Evolutionary conservation across 176 grass and related monocot genomes (phyloP).

Genomic region (Leersia perrieri): DNA sequence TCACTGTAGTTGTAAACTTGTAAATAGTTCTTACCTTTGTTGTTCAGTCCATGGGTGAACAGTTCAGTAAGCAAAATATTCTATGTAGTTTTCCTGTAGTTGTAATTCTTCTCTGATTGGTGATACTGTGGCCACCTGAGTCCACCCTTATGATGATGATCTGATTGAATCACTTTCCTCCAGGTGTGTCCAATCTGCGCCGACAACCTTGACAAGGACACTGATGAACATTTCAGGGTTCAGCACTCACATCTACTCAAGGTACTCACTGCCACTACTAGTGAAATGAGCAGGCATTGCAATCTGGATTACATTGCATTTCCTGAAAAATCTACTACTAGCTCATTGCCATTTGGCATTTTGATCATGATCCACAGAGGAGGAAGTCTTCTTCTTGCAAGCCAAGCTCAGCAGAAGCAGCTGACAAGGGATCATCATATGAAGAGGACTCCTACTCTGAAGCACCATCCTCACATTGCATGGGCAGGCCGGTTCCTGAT

Average conservation of each 20-base stretch:
- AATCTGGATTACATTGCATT: background rate
- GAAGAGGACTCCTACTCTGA: constrained; percentile 39
- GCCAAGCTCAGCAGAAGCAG: constrained; percentile 15
- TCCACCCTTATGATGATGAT: background rate
- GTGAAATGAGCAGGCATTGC: background rate
- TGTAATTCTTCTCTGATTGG: background rate
- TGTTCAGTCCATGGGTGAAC: background rate
- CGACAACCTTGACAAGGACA: constrained; percentile 46
- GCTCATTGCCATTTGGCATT: background rate
- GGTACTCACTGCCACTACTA: constrained; percentile 22
- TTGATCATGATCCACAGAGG: constrained; percentile 35
- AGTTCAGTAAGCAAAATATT: background rate
- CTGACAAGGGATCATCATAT: constrained; percentile 13
- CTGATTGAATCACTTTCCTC: constrained; percentile 1
- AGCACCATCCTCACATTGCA: background rate
- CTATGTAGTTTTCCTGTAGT: background rate
- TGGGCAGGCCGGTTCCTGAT: background rate
- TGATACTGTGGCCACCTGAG: background rate
- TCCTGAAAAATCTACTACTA: background rate
- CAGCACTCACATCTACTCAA: constrained; percentile 48
- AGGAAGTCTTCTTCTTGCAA: constrained; percentile 49
- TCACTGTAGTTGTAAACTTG: background rate
- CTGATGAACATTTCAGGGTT: constrained; percentile 45
- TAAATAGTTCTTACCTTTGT: background rate
- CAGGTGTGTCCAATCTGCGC: constrained; percentile 73